Conservation (phyloP, 2,329 filamentous ascomycete species). For the Sordariomycetes sp. region DNA sequence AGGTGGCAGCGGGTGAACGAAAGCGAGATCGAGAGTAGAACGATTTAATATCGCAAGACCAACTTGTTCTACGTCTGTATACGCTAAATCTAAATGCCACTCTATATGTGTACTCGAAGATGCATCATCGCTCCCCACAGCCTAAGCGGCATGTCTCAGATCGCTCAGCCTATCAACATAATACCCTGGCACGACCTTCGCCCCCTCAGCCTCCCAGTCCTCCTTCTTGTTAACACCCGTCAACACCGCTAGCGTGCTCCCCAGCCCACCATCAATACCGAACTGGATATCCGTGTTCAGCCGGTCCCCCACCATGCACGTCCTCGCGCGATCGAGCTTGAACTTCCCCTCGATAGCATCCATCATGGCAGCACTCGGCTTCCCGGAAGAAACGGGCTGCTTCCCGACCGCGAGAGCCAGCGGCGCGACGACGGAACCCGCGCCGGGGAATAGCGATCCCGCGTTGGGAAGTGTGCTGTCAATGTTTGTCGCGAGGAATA, state of each 20-base stretch:
- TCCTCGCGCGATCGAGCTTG: slow-evolving; percentile 65
- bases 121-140: background rate
- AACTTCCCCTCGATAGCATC: slow-evolving; percentile 96
- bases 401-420: slow-evolving; percentile 56
- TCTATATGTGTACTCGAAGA: background rate
- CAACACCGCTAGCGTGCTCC: slow-evolving; percentile 80
- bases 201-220: slow-evolving; percentile 61
- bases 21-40: background rate
- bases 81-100: background rate
- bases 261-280: slow-evolving; percentile 78
- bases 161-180: slow-evolving; percentile 82
- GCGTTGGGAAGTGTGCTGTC: slow-evolving; percentile 81
- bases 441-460: slow-evolving; percentile 78
- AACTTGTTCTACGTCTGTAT: slow-evolving; percentile 5
- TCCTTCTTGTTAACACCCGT: slow-evolving; percentile 82
- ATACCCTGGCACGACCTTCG: slow-evolving; percentile 59
- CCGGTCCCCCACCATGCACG: slow-evolving; percentile 93
- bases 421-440: slow-evolving; percentile 69
- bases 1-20: background rate
- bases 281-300: slow-evolving; percentile 95
- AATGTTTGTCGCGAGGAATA: slow-evolving; percentile 85
- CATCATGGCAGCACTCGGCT: slow-evolving; percentile 99
- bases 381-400: slow-evolving; percentile 70
- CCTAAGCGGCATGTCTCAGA: slow-evolving; percentile 27
- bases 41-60: background rate